These are phyloP conservation scores for Pseudonitzschia delicatissima DNA, from an alignment of 108 stramenopile genomes.

Conservation along the genomic window DNA sequence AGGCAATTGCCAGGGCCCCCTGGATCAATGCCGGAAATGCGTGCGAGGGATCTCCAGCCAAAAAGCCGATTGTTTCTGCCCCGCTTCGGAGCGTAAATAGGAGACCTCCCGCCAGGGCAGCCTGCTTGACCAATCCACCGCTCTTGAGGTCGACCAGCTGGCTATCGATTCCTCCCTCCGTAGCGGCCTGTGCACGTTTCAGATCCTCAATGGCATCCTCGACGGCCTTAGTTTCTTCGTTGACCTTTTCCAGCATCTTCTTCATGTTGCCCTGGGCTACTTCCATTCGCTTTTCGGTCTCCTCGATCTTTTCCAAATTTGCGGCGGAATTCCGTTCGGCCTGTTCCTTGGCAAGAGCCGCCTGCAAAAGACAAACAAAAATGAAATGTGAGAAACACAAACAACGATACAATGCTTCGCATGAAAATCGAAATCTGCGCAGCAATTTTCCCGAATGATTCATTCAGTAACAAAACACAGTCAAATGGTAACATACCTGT, in stretches of 20 bases:
- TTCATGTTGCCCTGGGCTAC: conserved; percentile 46
- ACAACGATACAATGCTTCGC: background rate
- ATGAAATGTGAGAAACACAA: background rate
- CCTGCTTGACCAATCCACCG: conserved; percentile 48
- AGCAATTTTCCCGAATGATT: too few species aligned
- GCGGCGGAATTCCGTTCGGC: conserved; percentile 28
- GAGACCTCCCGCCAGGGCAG: conserved; percentile 43
- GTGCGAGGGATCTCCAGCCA: conserved; percentile 27
- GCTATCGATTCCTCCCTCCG: conserved; percentile 32
- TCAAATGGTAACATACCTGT: conserved; percentile 45
- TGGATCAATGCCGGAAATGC: conserved; percentile 36
- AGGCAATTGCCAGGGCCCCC: conserved; percentile 33
- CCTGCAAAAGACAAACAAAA: conserved; percentile 18
- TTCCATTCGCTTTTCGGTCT: conserved; percentile 37
- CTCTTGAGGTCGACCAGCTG: conserved; percentile 33
- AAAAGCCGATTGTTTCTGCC: conserved; percentile 32
- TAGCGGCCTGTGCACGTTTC: conserved; percentile 36
- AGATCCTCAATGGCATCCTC: conserved; percentile 49
- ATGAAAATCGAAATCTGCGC: background rate
- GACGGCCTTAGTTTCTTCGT: conserved; percentile 42
- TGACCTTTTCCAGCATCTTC: conserved; percentile 45
- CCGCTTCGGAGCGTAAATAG: conserved; percentile 49
- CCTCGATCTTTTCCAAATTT: conserved; percentile 12
- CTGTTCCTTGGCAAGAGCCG: conserved; percentile 33
- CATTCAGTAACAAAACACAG: too few species aligned